Evolutionary conservation across 768 basidiomycete genomes (phyloP), one percentile per base, ranked within the genome.

Genomic region (Leccinum arenicola): DNA sequence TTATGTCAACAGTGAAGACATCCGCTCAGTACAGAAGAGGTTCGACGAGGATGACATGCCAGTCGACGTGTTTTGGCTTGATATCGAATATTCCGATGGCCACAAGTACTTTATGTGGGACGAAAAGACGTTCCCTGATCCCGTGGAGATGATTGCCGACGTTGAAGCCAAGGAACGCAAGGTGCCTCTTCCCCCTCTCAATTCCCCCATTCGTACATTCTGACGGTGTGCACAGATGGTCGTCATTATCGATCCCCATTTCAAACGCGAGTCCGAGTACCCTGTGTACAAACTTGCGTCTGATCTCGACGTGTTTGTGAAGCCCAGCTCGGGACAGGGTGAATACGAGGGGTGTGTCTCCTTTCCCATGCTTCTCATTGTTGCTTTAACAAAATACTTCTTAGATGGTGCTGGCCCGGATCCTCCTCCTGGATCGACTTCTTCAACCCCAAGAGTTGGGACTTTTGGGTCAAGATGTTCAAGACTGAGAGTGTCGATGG

Each of bases 41-140:
- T 97, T 99, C 67, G 97, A 99, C 59, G 92, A 95, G 64, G 91
- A 89, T 45, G 91, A 96, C 66, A 93, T 98, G 58, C 97, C 97
- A 0, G 85, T 98, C 12, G 96, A 98, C 68, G 94, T 95, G 3
- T 88, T 98, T 69, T 98, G 95, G 96, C 82, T 98, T 47, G 96
- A 97, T 74, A 97, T 98, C 66, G 96, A 97, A 71, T 97, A 97
- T 73, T 78, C 95, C 0, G 86, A 89, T 48, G 93, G 93, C 49
- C 93, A 97, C 76, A 89, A 93, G 73, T 98, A 99, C 80, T 94
- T 98, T 73, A 91, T 98, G 63, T 99, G 97, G 97, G 87, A 98
- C 66, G 78, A 87, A 60, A 90, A 89, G 74, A 83, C 80, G 38
- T 98, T 98, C 86, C 93, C 95, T 6, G 91, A 97, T 70, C 96